Evolutionary conservation across 2,329 filamentous ascomycete species (phyloP).

Genomic region (Raffaelea albimanens): DNA sequence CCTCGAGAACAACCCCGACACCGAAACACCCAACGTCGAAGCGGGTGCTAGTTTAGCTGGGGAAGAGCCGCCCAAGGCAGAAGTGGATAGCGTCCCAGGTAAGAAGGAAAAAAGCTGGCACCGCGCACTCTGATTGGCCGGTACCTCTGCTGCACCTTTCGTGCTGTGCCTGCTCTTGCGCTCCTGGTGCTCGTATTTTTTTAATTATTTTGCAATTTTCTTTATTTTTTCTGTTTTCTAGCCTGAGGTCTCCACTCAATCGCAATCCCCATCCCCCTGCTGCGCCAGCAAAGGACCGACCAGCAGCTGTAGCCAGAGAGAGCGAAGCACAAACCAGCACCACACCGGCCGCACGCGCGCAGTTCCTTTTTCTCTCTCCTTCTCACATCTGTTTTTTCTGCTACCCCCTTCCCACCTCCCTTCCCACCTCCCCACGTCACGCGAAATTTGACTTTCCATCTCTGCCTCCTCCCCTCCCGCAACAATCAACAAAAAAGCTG

Average conservation of each 20-base stretch:
- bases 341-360: slow-evolving; percentile 8
- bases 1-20: too few relatives aligned
- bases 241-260: not conserved
- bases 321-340: too few relatives aligned
- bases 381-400: too few relatives aligned
- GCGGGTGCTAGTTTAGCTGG: too few relatives aligned
- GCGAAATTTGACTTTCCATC: slow-evolving; percentile 5
- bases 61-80: not conserved
- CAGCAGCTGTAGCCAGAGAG: too few relatives aligned
- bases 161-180: not conserved
- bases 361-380: slow-evolving; percentile 3
- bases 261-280: not conserved
- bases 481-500: not conserved
- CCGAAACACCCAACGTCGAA: too few relatives aligned
- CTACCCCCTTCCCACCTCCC: not conserved
- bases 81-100: not conserved
- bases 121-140: slow-evolving; percentile 2
- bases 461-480: not conserved
- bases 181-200: not conserved
- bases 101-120: not conserved
- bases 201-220: slow-evolving; percentile 3
- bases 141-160: not conserved
- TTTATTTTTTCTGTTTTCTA: slow-evolving; percentile 5
- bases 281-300: not conserved
- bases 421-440: slow-evolving; percentile 12